Evolutionary conservation across 2,329 filamentous ascomycete genomes (phyloP), one percentile per base, ranked within the genome.

Genomic region (Aspergillus sp.): DNA sequence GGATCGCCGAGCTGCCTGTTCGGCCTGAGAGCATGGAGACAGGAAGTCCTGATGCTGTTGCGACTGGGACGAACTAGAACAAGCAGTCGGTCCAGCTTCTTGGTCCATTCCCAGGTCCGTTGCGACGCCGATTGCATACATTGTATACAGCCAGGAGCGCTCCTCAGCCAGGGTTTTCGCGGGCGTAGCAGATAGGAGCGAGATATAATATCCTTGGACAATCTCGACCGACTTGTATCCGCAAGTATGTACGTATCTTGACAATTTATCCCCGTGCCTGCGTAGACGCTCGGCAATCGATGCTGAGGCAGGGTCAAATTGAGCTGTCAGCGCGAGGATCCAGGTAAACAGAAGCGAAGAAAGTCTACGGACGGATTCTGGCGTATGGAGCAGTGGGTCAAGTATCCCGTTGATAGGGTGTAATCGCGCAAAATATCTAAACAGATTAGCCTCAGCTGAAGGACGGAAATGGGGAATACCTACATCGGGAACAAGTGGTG

Each of bases 191-290:
- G 68, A 70, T 0, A 69, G 58, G 2, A 71, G 48, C 0, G 66
- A 70, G 14, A 71, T 71, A 53, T 72, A 72, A 35, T 71, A 71
- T 8, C 69, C 69, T 49, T 72, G 68, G 0, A 68, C 66, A 21
- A 72, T 69, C 27, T 72, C 69, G 1, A 70, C 68, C 3, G 68
- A 70, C 37, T 72, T 70, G 23, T 60, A 66, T 6, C 69, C 69
- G 35, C 52, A 64, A 1, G 64, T 65, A 54, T 72, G 66, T 3
- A 71, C 67, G 39, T 71, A 61, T 37, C 63, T 60, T 0, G 68
- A 72, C 12, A 72, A 47, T 21, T 65, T 69, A 21, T 71, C 68
- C 1, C 69, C 69, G 49, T 70, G 69, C 7, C 70, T 25, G 0
- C 67, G 64, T 8, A 71, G 54, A 31, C 66, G 53, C 40, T 66